Evolutionary conservation across 768 basidiomycete genomes (phyloP), one percentile per base, ranked within the genome.

Genomic region (Podaxis sp.): DNA sequence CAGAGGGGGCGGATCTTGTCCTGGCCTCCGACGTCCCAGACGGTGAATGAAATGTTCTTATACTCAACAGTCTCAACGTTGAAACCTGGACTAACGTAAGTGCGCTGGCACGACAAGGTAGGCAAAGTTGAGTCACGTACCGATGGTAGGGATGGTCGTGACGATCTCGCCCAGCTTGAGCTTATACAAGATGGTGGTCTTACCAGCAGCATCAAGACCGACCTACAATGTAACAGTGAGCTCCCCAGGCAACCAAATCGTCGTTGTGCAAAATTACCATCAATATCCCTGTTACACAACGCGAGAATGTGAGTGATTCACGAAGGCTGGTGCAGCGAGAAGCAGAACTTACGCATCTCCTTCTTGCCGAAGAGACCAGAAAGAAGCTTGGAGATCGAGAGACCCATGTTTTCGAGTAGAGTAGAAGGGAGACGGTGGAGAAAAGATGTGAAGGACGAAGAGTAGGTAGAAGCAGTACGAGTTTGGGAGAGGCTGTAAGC

Each of bases 61-160:
- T 99, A 99, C 78, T 99, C 96, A 69, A 99, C 97, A 65, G 97
- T 99, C 85, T 99, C 97, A 70, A 99, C 97, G 76, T 99, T 99
- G 85, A 99, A 99, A 64, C 97, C 97, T 98, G 68, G 24, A 44
- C n/a, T 57, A 64, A 60, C 63, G 65, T 69, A 63, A 72, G 71
- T 62, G 63, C 69, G 63, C 63, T 54, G 28, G 11, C 30, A 61
- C 61, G 56, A 66, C 62, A 59, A 50, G 56, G 62, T 33, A 48
- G 48, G 61, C 40, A 63, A 58, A 30, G 55, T 62, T 46, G 66
- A 49, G 58, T 20, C 64, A 82, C 90, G 74, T 71, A 96, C 96
- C 96, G 80, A 99, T 99, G 74, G 97, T 99, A 65, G 97, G 97
- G 77, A 99, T 99, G 68, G 97, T 99, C 68, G 97, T 99, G 77